Conservation (phyloP, 495 filamentous ascomycete genomes). For the Aspergillus wentii region DNA sequence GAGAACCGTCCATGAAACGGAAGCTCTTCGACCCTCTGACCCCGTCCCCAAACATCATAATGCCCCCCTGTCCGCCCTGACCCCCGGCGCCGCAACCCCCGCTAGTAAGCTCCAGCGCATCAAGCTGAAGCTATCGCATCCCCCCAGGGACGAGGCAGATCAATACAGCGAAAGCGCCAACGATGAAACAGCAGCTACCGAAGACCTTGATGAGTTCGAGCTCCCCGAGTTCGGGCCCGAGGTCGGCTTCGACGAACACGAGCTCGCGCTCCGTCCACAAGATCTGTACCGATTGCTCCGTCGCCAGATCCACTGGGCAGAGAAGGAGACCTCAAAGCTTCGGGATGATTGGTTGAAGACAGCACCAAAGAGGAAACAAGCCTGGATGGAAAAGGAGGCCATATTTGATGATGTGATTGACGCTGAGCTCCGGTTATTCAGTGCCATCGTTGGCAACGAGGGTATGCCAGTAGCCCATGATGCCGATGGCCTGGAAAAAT, state of each 20-base stretch:
- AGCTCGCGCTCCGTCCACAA: constrained; percentile 62
- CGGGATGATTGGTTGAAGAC: constrained; percentile 57
- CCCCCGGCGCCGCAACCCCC: constrained; percentile 32
- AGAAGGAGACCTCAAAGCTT: constrained; percentile 62
- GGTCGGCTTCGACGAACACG: constrained; percentile 60
- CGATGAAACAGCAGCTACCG: constrained; percentile 41
- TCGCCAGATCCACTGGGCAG: constrained; percentile 75
- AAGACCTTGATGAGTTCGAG: constrained; percentile 47
- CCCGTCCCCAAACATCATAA: constrained; percentile 74
- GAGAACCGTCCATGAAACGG: constrained; percentile 97
- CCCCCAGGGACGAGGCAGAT: constrained; percentile 48
- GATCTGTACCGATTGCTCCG: constrained; percentile 70
- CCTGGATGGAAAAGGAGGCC: constrained; percentile 82
- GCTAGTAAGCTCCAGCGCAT: constrained; percentile 58
- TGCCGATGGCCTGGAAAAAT: constrained; percentile 21
- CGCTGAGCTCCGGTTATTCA: constrained; percentile 44
- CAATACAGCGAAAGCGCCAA: constrained; percentile 45
- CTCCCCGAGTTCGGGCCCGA: constrained; percentile 34
- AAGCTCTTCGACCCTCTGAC: constrained; percentile 83
- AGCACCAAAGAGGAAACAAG: constrained; percentile 62
- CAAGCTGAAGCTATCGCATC: constrained; percentile 59
- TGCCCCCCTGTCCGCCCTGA: constrained; percentile 25
- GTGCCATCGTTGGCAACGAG: constrained; percentile 23
- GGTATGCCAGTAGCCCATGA: constrained; percentile 13
- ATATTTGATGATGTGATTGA: constrained; percentile 57